Evolutionary conservation across 176 grass and related monocot species (phyloP).

Genomic region (Tillandsia leiboldiana): DNA sequence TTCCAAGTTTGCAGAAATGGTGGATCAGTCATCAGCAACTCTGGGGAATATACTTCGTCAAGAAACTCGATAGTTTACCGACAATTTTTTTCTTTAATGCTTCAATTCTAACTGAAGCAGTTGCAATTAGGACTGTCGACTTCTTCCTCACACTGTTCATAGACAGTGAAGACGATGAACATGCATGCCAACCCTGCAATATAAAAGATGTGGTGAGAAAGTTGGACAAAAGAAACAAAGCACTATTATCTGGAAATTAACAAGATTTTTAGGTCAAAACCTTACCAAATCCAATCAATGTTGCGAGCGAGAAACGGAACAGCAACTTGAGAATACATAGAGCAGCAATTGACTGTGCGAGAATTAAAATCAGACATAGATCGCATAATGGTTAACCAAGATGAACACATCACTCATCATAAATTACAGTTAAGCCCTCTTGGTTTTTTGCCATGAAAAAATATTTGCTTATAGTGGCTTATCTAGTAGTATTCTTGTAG

Average conservation of each 20-base stretch:
- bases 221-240: not conserved
- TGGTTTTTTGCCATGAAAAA: no score
- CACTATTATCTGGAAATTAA: not conserved
- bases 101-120: slow-evolving; percentile 36
- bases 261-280: slow-evolving; percentile 4
- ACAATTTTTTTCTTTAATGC: slow-evolving; percentile 22
- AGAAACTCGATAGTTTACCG: slow-evolving; percentile 29
- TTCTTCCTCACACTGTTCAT: slow-evolving; percentile 87
- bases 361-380: slow-evolving; percentile 27
- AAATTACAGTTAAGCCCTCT: not conserved
- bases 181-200: slow-evolving; percentile 53
- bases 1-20: not conserved
- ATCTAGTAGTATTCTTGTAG: no score
- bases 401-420: slow-evolving; percentile 11
- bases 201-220: not conserved
- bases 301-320: slow-evolving; percentile 47
- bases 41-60: slow-evolving; percentile 25
- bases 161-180: slow-evolving; percentile 84
- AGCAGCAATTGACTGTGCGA: slow-evolving; percentile 35
- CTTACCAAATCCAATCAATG: slow-evolving; percentile 63
- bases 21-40: not conserved
- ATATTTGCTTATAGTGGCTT: no score
- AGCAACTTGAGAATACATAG: slow-evolving; percentile 57
- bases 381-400: slow-evolving; percentile 10
- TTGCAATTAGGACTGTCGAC: slow-evolving; percentile 40